Conservation (phyloP, 352 stramenopile genomes). For the Phytopythium vexans region DNA sequence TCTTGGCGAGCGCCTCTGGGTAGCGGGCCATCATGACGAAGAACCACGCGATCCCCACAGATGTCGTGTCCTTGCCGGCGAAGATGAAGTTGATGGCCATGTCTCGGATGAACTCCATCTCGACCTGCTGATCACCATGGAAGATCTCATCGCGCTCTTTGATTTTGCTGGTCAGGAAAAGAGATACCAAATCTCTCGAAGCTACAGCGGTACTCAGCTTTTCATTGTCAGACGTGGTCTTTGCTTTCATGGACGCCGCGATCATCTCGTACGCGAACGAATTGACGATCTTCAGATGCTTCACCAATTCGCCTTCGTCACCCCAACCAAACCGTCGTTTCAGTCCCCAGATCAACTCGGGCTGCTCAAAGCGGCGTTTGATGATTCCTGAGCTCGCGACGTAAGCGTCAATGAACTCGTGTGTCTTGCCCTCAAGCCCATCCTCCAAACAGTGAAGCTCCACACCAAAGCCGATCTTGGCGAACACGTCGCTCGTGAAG, state of each 20-base stretch:
- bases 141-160: constrained; percentile 20
- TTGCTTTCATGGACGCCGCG: constrained; percentile 23
- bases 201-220: not conserved
- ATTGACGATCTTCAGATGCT: constrained; percentile 24
- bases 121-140: not conserved
- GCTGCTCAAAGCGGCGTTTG: constrained; percentile 25
- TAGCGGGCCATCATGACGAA: constrained; percentile 62
- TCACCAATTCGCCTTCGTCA: constrained; percentile 16
- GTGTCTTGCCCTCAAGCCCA: constrained; percentile 5
- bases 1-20: constrained; percentile 34
- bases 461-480: constrained; percentile 58
- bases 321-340: constrained; percentile 25
- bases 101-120: constrained; percentile 37
- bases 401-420: constrained; percentile 26
- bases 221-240: constrained; percentile 14
- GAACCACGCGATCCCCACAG: constrained; percentile 57
- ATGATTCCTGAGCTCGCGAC: constrained; percentile 11
- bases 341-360: constrained; percentile 34
- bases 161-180: constrained; percentile 42
- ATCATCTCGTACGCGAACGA: constrained; percentile 30
- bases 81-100: constrained; percentile 71
- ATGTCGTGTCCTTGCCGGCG: constrained; percentile 65
- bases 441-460: constrained; percentile 37
- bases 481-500: constrained; percentile 56
- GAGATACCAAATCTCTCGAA: constrained; percentile 30